Conservation (phyloP, 148 eudicot genomes). For the Camellia granthamiana region DNA sequence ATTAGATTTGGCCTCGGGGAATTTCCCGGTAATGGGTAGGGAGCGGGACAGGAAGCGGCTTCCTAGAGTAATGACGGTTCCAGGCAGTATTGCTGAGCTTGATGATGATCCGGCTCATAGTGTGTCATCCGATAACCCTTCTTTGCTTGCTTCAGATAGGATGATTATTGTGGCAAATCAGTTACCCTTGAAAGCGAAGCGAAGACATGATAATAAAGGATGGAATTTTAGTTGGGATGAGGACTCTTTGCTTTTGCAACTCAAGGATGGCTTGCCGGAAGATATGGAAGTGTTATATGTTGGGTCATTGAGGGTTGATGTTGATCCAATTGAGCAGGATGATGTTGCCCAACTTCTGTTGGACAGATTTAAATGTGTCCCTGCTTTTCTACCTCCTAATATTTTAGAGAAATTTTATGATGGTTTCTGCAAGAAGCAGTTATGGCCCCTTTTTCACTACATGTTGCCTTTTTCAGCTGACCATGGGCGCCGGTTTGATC, state of each 20-base stretch:
- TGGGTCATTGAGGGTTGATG: constrained; percentile 38
- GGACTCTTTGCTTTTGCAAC: constrained; percentile 27
- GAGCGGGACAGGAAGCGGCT: too few relatives aligned
- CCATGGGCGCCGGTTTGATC: constrained; percentile 28
- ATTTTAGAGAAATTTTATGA: constrained; percentile 30
- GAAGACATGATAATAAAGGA: constrained; percentile 31
- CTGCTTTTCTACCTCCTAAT: constrained; percentile 34
- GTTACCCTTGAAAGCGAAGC: constrained; percentile 30
- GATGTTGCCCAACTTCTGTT: constrained; percentile 30
- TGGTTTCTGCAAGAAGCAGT: constrained; percentile 36
- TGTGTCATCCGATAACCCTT: constrained; percentile 29
- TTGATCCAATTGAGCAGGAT: constrained; percentile 37
- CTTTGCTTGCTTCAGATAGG: constrained; percentile 31
- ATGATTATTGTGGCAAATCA: constrained; percentile 40
- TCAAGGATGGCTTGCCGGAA: constrained; percentile 34
- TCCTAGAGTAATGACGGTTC: too few relatives aligned
- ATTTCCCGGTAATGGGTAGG: too few relatives aligned
- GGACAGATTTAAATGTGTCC: constrained; percentile 37
- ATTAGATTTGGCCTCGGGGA: too few relatives aligned
- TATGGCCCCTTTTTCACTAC: constrained; percentile 38
- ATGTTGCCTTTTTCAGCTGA: constrained; percentile 33
- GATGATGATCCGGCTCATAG: constrained; percentile 36
- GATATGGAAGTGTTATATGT: constrained; percentile 38
- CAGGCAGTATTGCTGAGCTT: constrained; percentile 23
- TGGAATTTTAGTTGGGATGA: constrained; percentile 38